These are phyloP conservation scores for Suhomyces vadensis DNA, from an alignment of 805 yeast genomes.

Conservation along the genomic window DNA sequence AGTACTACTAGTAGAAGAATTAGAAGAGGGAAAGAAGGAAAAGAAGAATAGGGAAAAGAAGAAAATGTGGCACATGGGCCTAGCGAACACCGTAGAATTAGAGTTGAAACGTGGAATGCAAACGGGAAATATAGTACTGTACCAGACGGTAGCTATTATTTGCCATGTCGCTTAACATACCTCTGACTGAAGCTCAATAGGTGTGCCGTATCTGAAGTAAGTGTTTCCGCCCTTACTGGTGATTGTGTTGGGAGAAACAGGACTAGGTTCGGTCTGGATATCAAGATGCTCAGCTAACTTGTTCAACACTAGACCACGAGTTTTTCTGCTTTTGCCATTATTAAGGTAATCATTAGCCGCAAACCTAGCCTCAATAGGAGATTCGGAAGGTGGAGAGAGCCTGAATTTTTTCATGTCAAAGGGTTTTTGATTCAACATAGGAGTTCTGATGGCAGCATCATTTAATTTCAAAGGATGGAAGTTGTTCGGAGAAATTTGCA, in stretches of 20 bases:
- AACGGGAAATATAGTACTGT: too few relatives aligned
- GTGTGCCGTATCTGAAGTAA: not conserved
- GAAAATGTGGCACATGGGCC: too few relatives aligned
- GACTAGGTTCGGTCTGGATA: constrained; percentile 3
- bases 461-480: too few relatives aligned
- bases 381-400: constrained; percentile 1
- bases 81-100: too few relatives aligned
- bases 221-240: not conserved
- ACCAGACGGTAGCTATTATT: too few relatives aligned
- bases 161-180: too few relatives aligned
- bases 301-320: constrained; percentile 8
- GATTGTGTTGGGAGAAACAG: not conserved
- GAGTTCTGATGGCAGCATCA: not conserved
- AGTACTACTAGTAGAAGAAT: too few relatives aligned
- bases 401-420: constrained; percentile 4
- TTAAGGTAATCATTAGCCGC: not conserved
- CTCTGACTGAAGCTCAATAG: not conserved
- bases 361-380: not conserved
- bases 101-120: too few relatives aligned
- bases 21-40: too few relatives aligned
- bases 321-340: constrained; percentile 4
- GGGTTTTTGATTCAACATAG: not conserved
- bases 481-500: too few relatives aligned
- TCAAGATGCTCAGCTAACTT: constrained; percentile 11
- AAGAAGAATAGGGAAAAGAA: too few relatives aligned